Base-by-base conservation (phyloP, 179 eudicot genomes). In the Gypsophila paniculata region DNA sequence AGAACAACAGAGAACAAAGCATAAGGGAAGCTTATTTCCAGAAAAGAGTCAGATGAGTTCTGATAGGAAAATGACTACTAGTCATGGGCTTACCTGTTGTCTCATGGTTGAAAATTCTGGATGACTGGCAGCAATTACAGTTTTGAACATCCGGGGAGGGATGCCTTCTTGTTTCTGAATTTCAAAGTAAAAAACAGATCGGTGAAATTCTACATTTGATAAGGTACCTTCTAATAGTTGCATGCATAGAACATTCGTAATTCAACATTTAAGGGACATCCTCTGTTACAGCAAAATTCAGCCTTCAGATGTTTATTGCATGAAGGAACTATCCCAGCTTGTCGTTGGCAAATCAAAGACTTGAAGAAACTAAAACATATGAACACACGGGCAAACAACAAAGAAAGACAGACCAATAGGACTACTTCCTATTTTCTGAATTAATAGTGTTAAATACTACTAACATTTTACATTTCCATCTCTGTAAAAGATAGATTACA, bases 41-140 rank as follows among this genome's bases (percentile, higher is more conserved):
- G 39, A 61, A 42, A 48, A 21, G 17, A 22, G 18, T 22, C 70
- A 69, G 52, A 67, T 19, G 17, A 53, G 13, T 76, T 44, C 25
- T 29, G 32, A 3, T 5, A 38, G 9, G 18, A 22, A 63, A 8
- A 46, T 39, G 18, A 15, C 10, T 44, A 54, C 4, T 55, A 25
- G 13, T 51, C 19, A 23, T 29, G 10, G 32, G 71, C 68, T 66
- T 76, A 94, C 99, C 96, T 91, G 99, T 76, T 94, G 99, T 64
- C 99, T 86, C 97, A 90, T 90, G 60, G 97, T 83, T 26, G 99
- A 94, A 80, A 94, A 94, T 72, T 94, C 99, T 39, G 96, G 99
- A 82, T 94, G 99, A 70, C 86, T 94, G 38, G 99, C 97, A 82
- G 99, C 96, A 77, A 94, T 94, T 57, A 94, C 96, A 26, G 92